phyloP scores from a whole-genome alignment of 2,329 filamentous ascomycete species.

The Trichoderma asperellum region DNA sequence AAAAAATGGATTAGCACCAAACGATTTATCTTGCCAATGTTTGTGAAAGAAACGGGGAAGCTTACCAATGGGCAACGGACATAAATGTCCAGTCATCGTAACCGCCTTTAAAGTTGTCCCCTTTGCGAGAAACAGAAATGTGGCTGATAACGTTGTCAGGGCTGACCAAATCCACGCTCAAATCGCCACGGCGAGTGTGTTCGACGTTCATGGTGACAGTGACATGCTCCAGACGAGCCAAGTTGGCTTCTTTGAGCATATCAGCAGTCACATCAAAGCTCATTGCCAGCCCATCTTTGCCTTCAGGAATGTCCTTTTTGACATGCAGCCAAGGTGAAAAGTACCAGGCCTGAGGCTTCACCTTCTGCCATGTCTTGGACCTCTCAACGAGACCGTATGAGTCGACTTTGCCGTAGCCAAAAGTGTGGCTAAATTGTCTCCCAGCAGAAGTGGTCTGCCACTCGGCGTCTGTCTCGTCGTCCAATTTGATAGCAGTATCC shows the following conservation, averaged over 20 bases:
- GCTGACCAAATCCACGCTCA: constrained; percentile 89
- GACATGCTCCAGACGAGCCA: constrained; percentile 88
- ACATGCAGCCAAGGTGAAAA: constrained; percentile 94
- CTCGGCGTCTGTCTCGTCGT: constrained; percentile 70
- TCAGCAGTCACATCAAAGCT: constrained; percentile 81
- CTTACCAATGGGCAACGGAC: constrained; percentile 94
- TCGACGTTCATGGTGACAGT: constrained; percentile 97
- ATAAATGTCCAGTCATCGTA: constrained; percentile 99
- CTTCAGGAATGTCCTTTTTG: constrained; percentile 82
- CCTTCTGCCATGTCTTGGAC: constrained; percentile 81
- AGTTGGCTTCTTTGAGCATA: constrained; percentile 79
- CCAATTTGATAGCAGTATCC: constrained; percentile 74
- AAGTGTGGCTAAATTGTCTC: constrained; percentile 90
- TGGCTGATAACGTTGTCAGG: constrained; percentile 82
- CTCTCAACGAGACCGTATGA: constrained; percentile 81
- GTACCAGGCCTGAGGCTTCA: constrained; percentile 95
- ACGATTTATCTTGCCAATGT: neutral
- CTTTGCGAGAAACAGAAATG: constrained; percentile 73
- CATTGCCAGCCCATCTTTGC: constrained; percentile 75
- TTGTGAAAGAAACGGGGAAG: constrained; percentile 11
- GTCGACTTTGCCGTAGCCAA: constrained; percentile 94
- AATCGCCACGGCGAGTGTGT: constrained; percentile 83
- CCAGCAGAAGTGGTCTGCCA: constrained; percentile 84
- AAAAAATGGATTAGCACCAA: neutral
- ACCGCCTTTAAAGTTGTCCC: constrained; percentile 68